These are phyloP conservation scores for Monosporozyma solicola DNA, from an alignment of 805 yeast species.

Conservation along the genomic window DNA sequence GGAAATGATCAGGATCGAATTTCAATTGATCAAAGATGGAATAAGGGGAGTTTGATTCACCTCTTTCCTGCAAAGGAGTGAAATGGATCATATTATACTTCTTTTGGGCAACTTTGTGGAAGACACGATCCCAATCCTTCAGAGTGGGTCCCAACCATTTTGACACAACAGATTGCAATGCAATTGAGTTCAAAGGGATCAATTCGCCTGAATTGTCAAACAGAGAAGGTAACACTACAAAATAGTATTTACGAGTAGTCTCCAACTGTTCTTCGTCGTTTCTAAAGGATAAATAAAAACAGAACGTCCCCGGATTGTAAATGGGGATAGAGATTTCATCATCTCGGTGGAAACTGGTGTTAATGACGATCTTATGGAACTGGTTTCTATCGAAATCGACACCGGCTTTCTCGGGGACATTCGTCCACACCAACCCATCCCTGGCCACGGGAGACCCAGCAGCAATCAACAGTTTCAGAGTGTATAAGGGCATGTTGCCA, in stretches of 20 bases:
- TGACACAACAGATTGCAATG: constrained; percentile 77
- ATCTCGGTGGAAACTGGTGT: constrained; percentile 56
- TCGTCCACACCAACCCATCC: constrained; percentile 65
- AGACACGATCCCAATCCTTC: constrained; percentile 59
- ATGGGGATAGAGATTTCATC: constrained; percentile 52
- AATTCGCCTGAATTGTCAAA: constrained; percentile 40
- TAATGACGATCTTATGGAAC: constrained; percentile 44
- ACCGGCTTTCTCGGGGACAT: constrained; percentile 45
- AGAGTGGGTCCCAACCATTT: constrained; percentile 86
- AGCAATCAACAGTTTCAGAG: constrained; percentile 52
- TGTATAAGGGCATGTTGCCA: constrained; percentile 38
- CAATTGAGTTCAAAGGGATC: constrained; percentile 67
- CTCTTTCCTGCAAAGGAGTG: constrained; percentile 86
- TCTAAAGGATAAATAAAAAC: constrained; percentile 59
- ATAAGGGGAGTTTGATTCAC: constrained; percentile 87
- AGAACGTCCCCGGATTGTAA: constrained; percentile 67
- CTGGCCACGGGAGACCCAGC: constrained; percentile 70
- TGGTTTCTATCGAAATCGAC: constrained; percentile 46
- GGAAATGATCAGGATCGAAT: constrained; percentile 63
- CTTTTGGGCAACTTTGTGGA: constrained; percentile 53
- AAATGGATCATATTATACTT: constrained; percentile 95
- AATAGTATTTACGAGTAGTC: constrained; percentile 55
- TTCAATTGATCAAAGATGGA: constrained; percentile 78
- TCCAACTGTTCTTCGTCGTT: constrained; percentile 29
- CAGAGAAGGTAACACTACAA: constrained; percentile 74